Evolutionary conservation across 2,329 filamentous ascomycete species (phyloP).

Genomic region (Diaporthe helianthi): DNA sequence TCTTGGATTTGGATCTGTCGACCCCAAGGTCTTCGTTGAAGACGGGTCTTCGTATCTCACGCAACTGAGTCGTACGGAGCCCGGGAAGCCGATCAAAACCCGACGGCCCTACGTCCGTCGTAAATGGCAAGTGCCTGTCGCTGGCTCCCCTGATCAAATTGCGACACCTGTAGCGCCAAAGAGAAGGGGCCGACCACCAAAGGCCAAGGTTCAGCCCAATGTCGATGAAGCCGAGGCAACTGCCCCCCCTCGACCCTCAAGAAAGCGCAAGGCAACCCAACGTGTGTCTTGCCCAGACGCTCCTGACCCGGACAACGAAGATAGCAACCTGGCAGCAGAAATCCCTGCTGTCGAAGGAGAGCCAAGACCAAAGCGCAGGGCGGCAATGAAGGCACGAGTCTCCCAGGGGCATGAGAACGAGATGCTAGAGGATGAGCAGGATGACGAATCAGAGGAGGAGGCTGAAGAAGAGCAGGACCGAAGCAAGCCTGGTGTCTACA

Average conservation of each 20-base stretch:
- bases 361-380: constrained; percentile 10
- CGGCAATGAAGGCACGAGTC: constrained; percentile 3
- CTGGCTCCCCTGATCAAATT: background rate
- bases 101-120: constrained; percentile 13
- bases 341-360: background rate
- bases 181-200: constrained; percentile 9
- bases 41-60: constrained; percentile 17
- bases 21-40: constrained; percentile 13
- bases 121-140: background rate
- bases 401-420: background rate
- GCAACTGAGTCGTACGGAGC: constrained; percentile 11
- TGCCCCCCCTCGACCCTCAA: background rate
- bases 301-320: background rate
- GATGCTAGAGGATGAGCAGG: background rate
- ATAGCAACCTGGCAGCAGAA: background rate
- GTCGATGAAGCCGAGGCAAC: background rate
- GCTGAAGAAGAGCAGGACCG: constrained; percentile 22
- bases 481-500: constrained; percentile 36
- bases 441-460: constrained; percentile 14
- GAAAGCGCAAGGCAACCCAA: constrained; percentile 31
- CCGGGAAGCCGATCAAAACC: background rate
- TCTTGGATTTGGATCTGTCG: constrained; percentile 24
- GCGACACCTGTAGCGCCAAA: background rate
- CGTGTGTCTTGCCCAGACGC: constrained; percentile 21
- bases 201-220: background rate